phyloP scores from a whole-genome alignment of 148 eudicot genomes.

The Pouteria glomerata region DNA sequence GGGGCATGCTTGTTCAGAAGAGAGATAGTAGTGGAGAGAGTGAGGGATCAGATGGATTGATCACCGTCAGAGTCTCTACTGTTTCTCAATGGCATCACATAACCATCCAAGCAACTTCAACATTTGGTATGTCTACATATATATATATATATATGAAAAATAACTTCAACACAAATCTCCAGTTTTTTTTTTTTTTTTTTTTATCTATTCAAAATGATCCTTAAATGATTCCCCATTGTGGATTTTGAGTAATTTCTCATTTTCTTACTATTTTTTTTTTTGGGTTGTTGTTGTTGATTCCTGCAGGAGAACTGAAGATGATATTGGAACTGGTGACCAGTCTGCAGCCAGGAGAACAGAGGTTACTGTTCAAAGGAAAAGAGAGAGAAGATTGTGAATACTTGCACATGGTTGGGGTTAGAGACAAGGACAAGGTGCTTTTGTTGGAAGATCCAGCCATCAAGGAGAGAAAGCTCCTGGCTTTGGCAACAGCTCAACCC shows the following conservation, averaged over 20 bases:
- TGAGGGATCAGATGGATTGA: constrained; percentile 28
- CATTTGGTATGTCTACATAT: too few relatives aligned
- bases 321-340: constrained; percentile 40
- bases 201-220: too few relatives aligned
- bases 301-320: constrained; percentile 54
- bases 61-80: constrained; percentile 48
- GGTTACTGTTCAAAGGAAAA: constrained; percentile 66
- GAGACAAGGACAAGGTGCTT: constrained; percentile 61
- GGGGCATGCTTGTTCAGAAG: constrained; percentile 71
- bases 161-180: too few relatives aligned
- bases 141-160: too few relatives aligned
- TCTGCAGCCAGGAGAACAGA: constrained; percentile 57
- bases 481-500: constrained; percentile 23
- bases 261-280: too few relatives aligned
- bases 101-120: constrained; percentile 52
- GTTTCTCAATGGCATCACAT: constrained; percentile 54
- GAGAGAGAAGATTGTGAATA: constrained; percentile 61
- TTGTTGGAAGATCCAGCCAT: constrained; percentile 66
- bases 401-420: constrained; percentile 70
- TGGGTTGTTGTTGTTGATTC: too few relatives aligned
- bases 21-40: constrained; percentile 40
- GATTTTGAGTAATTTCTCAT: too few relatives aligned
- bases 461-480: constrained; percentile 58
- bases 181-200: too few relatives aligned
- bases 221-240: too few relatives aligned